phyloP scores from a whole-genome alignment of 129 eudicot genomes.

The Helichrysum umbraculigerum region DNA sequence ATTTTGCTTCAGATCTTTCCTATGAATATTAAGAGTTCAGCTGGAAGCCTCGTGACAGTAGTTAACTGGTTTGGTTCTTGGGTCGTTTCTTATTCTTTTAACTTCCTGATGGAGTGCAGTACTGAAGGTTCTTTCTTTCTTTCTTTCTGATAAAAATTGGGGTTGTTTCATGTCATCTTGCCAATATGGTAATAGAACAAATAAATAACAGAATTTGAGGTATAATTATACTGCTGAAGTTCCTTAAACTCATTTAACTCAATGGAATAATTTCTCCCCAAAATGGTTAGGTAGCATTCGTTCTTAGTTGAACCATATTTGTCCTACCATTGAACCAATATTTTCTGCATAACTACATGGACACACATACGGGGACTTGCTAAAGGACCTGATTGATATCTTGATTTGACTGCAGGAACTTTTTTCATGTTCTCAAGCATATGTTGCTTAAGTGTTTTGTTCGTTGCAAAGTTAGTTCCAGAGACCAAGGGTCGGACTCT shows the following conservation, averaged over 20 bases:
- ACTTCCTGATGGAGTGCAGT: slow-evolving; percentile 70
- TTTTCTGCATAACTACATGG: neutral
- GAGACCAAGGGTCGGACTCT: slow-evolving; percentile 68
- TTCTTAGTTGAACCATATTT: neutral
- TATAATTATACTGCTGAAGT: neutral
- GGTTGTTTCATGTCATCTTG: neutral
- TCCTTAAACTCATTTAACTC: neutral
- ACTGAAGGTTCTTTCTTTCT: slow-evolving; percentile 60
- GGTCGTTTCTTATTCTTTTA: slow-evolving; percentile 73
- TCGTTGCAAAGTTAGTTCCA: slow-evolving; percentile 60
- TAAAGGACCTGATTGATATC: neutral
- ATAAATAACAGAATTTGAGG: too few species aligned
- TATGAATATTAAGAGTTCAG: slow-evolving; percentile 76
- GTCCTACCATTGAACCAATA: neutral
- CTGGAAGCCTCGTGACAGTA: slow-evolving; percentile 87
- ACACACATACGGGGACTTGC: slow-evolving; percentile 2
- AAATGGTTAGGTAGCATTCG: neutral
- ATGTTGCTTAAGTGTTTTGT: slow-evolving; percentile 55
- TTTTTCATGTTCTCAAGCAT: slow-evolving; percentile 61
- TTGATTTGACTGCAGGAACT: slow-evolving; percentile 50
- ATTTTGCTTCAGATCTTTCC: slow-evolving; percentile 69
- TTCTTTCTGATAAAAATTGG: slow-evolving; percentile 2
- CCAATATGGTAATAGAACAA: neutral
- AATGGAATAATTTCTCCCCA: neutral
- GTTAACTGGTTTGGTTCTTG: slow-evolving; percentile 89